These are phyloP conservation scores for Bodo saltans DNA, from an alignment of 78 protist species.

Conservation along the genomic window DNA sequence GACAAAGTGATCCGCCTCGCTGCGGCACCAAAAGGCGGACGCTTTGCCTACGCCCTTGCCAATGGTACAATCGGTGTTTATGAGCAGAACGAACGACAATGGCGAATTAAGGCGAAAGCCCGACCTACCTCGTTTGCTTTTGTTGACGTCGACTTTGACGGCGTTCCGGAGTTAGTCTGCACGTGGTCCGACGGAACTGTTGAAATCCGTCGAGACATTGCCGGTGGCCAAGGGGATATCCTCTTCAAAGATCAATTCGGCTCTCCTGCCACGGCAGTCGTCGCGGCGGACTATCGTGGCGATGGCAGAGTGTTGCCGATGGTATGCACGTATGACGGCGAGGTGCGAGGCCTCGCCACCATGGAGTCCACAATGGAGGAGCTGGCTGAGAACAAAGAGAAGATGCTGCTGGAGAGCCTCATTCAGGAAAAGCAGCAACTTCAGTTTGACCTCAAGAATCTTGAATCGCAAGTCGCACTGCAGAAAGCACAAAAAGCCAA, in stretches of 20 bases:
- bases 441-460: neutral
- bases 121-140: neutral
- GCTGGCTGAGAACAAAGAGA: neutral
- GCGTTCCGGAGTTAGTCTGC: constrained; percentile 45
- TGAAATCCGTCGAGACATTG: constrained; percentile 29
- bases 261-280: constrained; percentile 26
- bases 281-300: constrained; percentile 43
- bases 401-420: constrained; percentile 1
- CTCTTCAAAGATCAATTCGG: constrained; percentile 38
- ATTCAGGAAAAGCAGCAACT: constrained; percentile 13
- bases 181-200: constrained; percentile 46
- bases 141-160: constrained; percentile 55
- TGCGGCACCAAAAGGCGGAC: neutral
- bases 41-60: constrained; percentile 39
- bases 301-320: constrained; percentile 32
- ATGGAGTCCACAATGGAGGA: neutral
- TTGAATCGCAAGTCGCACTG: neutral
- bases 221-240: constrained; percentile 19
- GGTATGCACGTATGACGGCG: constrained; percentile 34
- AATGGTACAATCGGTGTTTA: constrained; percentile 63
- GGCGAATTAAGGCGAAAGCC: constrained; percentile 48
- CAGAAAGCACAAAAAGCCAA: neutral
- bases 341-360: constrained; percentile 39
- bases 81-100: constrained; percentile 6
- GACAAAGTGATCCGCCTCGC: constrained; percentile 10